These are phyloP conservation scores for Xylaria sp. DNA, from an alignment of 2,329 filamentous ascomycete species.

Conservation along the genomic window DNA sequence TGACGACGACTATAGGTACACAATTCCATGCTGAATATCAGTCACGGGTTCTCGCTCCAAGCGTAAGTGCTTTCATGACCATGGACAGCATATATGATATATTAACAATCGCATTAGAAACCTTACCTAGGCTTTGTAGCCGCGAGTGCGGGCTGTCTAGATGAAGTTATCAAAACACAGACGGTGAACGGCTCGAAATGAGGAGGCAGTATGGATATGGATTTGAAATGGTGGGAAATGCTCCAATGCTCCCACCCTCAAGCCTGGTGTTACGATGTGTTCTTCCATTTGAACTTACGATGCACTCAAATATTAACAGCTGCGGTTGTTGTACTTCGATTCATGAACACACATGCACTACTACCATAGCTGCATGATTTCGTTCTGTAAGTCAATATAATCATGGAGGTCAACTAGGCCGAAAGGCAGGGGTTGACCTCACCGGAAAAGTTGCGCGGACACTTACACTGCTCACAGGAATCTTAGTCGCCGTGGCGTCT, in stretches of 20 bases:
- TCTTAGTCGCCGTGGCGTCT: constrained; percentile 7
- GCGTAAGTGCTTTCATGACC: constrained; percentile 24
- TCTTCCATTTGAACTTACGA: background rate
- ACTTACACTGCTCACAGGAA: constrained; percentile 15
- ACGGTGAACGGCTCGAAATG: constrained; percentile 30
- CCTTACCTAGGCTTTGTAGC: constrained; percentile 88
- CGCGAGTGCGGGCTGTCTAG: constrained; percentile 75
- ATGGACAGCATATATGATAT: background rate
- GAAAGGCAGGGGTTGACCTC: background rate
- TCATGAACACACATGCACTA: constrained; percentile 22
- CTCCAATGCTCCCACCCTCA: constrained; percentile 6
- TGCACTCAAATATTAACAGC: background rate
- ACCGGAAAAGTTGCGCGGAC: background rate
- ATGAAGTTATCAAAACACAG: constrained; percentile 45
- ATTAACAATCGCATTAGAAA: constrained; percentile 33
- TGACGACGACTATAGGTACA: constrained; percentile 27
- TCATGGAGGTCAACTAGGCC: background rate
- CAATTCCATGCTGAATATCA: constrained; percentile 93
- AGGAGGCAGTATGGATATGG: background rate
- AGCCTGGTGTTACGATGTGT: background rate
- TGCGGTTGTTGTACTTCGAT: constrained; percentile 1
- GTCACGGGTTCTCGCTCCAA: constrained; percentile 75
- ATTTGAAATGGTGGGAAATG: background rate
- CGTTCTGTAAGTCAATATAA: constrained; percentile 20
- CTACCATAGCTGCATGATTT: constrained; percentile 17